phyloP scores from a whole-genome alignment of 257 asterid species.

The Solanum habrochaites region DNA sequence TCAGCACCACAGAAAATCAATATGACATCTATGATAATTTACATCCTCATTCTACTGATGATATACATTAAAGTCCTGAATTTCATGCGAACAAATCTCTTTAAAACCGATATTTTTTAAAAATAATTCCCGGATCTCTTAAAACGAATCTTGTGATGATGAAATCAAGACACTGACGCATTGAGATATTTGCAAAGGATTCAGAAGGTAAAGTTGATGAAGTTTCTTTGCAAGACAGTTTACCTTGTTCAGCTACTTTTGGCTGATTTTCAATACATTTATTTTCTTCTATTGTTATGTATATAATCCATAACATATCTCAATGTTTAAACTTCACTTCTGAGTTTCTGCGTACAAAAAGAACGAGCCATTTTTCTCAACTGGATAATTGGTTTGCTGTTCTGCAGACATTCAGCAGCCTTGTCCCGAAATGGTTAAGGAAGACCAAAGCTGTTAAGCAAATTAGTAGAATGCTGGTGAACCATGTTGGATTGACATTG shows the following conservation, averaged over 20 bases:
- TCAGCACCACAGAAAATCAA: not conserved
- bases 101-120: not conserved
- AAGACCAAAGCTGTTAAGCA: constrained; percentile 42
- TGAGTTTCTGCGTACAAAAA: not conserved
- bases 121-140: not conserved
- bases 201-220: not conserved
- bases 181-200: not conserved
- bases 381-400: not conserved
- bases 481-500: constrained; percentile 86
- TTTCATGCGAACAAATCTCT: not conserved
- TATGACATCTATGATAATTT: not conserved
- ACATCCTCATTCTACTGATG: not conserved
- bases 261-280: not conserved
- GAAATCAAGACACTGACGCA: not conserved
- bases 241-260: not conserved
- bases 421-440: constrained; percentile 75
- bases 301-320: not conserved
- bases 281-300: not conserved
- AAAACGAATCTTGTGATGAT: not conserved
- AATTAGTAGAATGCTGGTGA: constrained; percentile 58
- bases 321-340: not conserved
- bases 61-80: not conserved
- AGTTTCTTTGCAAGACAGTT: not conserved
- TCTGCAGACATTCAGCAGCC: constrained; percentile 62
- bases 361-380: constrained; percentile 4